phyloP scores from a whole-genome alignment of 306 rosid species.

The Quercus mongolica region DNA sequence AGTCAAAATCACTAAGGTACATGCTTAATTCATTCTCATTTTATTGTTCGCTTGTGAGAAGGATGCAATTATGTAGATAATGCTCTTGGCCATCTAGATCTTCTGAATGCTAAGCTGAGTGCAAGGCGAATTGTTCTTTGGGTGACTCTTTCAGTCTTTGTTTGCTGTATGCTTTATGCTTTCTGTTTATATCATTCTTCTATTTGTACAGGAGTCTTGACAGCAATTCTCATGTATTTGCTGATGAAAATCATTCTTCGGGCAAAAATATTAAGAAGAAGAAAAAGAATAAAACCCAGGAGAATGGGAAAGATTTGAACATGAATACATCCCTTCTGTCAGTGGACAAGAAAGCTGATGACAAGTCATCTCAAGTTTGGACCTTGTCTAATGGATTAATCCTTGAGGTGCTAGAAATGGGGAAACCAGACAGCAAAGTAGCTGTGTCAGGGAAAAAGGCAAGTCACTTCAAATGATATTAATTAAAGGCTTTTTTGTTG shows the following conservation, averaged over 20 bases:
- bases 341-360: slow-evolving; percentile 25
- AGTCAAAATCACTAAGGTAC: not conserved
- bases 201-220: slow-evolving; percentile 37
- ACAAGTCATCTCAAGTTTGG: slow-evolving; percentile 39
- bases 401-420: slow-evolving; percentile 62
- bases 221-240: slow-evolving; percentile 17
- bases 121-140: not conserved
- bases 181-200: not conserved
- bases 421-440: slow-evolving; percentile 55
- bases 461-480: slow-evolving; percentile 16
- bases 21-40: too few relatives aligned
- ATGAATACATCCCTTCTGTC: slow-evolving; percentile 23
- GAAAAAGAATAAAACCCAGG: slow-evolving; percentile 49
- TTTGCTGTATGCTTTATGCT: not conserved
- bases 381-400: slow-evolving; percentile 52
- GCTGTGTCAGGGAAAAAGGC: slow-evolving; percentile 71
- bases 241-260: slow-evolving; percentile 36
- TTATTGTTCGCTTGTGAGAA: not conserved
- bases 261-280: slow-evolving; percentile 41
- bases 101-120: not conserved
- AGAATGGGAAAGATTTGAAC: slow-evolving; percentile 32
- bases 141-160: not conserved
- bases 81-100: not conserved
- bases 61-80: not conserved
- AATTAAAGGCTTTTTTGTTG: not conserved